Evolutionary conservation across 805 yeast genomes (phyloP).

Genomic region (Millerozyma acaciae): DNA sequence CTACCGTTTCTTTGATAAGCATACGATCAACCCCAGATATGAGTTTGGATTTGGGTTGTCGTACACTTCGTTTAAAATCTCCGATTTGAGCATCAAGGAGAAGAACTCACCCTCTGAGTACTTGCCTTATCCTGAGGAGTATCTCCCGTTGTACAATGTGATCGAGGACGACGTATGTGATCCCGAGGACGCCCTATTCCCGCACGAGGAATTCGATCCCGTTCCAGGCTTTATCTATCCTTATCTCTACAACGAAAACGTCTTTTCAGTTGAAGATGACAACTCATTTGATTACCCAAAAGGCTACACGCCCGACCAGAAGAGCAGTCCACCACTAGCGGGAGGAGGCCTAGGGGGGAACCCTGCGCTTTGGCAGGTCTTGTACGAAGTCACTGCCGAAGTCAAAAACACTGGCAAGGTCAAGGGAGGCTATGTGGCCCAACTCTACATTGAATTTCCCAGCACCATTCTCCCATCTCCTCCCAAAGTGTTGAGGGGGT

Average conservation of each 20-base stretch:
- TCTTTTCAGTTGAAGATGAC: slow-evolving; percentile 30
- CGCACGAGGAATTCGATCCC: slow-evolving; percentile 48
- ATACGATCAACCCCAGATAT: slow-evolving; percentile 51
- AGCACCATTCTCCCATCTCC: slow-evolving; percentile 48
- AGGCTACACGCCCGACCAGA: slow-evolving; percentile 34
- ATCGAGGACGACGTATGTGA: slow-evolving; percentile 48
- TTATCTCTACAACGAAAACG: slow-evolving; percentile 39
- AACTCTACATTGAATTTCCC: slow-evolving; percentile 52
- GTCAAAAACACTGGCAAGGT: slow-evolving; percentile 47
- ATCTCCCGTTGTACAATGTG: slow-evolving; percentile 36
- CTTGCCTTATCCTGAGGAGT: slow-evolving; percentile 44
- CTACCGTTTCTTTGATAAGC: slow-evolving; percentile 55
- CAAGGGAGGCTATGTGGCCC: slow-evolving; percentile 48
- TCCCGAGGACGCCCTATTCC: slow-evolving; percentile 53
- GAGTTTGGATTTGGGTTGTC: slow-evolving; percentile 64
- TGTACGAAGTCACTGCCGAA: slow-evolving; percentile 42
- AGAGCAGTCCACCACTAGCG: slow-evolving; percentile 32
- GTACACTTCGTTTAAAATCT: slow-evolving; percentile 41
- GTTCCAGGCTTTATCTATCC: slow-evolving; percentile 58
- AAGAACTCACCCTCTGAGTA: slow-evolving; percentile 42
- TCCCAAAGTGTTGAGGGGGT: slow-evolving; percentile 50
- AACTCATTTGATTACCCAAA: slow-evolving; percentile 37
- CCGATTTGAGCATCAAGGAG: slow-evolving; percentile 37
- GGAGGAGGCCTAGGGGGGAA: slow-evolving; percentile 60
- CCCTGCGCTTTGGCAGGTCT: slow-evolving; percentile 54